Base-by-base conservation (phyloP, 345 rosid species). In the Tarenaya hassleriana region DNA sequence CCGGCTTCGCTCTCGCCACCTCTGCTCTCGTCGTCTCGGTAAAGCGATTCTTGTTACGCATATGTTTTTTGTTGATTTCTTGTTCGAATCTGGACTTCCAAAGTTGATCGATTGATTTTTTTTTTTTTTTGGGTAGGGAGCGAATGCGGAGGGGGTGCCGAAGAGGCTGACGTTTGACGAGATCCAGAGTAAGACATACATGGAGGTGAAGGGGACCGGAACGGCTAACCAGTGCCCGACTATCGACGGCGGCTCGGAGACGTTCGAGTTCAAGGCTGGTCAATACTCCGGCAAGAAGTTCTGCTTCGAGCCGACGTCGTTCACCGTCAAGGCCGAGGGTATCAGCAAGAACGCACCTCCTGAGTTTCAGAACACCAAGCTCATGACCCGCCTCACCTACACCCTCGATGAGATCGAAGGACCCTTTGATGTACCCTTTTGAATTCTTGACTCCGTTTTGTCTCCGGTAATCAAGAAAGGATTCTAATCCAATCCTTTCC, bases 321-420 rank as follows among this genome's bases (percentile, higher is more conserved):
- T 90, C 78, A 90, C 94, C n/a, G 95, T 90, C 71, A 86, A 90
- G 70, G 91, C 97, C 16, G 97, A 90, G 46, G 19, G 83, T 13
- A 75, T 90, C 10, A 75, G 7, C 83, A 90, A 86, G 74, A 90
- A 86, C 18, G 44, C 95, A 8, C 85, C 95, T 0, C 78, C 94
- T 0, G 97, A 84, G 33, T 90, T 90, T 82, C 96, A 90, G 60
- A 69, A 78, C 49, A 90, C 96, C 47, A 90, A 84, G 71, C 97
- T 90, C 71, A 86, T 90, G 97, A 90, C 97, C 43, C 97, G 94
- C 18, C 77, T 90, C 38, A 90, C 97, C 69, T 90, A 90, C 77
- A 90, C 96, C 11, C 95, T 86, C 1, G 96, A 90, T 10, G 96
- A 90, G 68, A 90, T 90, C 17, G 94, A 90, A 63, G 97, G 97